Base-by-base conservation (phyloP, 2,329 filamentous ascomycete genomes). In the Aspergillus pseudonomiae region DNA sequence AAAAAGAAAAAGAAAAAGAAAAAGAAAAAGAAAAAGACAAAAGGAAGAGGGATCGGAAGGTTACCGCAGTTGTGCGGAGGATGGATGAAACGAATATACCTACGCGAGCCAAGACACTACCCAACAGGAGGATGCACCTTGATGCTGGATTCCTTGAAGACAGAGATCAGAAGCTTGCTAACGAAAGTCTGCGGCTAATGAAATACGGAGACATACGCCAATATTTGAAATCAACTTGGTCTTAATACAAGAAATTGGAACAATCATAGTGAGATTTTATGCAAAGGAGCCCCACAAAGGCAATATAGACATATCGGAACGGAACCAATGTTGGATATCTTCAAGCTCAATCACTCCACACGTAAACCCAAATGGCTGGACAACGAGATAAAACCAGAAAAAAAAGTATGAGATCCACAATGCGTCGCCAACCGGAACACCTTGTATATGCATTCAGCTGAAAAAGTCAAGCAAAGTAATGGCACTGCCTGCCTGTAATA, bases 271-370 rank as follows among this genome's bases (percentile, higher is more conserved):
- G 56, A 39, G 36, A 57, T 43, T 45, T 41, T 48, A 52, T 28
- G 14, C n/a, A 26, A 63, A 54, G 45, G 12, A 41, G 48, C 24
- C 19, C 24, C 39, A 41, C 34, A n/a, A 34, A 26, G 34, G 19
- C n/a, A 55, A 54, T 48, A 55, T 41, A 56, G 28, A 58, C n/a
- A 57, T 43, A 30, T 43, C 36, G 34, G 41, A 10, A 58, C 50
- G 45, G 65, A 64, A 41, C 39, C 64, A 60, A 63, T 50, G 52
- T 59, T 59, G 65, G 66, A 68, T 68, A 65, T 66, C 62, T 65
- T 67, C 61, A 63, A 60, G 50, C 50, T 55, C 32, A 58, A 62
- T 36, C 45, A 43, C 65, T 34, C 45, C 50, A 16, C 50, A 16
- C n/a, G 50, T 53, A 53, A 53, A 53, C 16, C 50, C 50, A 53